phyloP scores from a whole-genome alignment of 2,329 filamentous ascomycete genomes.

The Colletotrichum gigasporum region DNA sequence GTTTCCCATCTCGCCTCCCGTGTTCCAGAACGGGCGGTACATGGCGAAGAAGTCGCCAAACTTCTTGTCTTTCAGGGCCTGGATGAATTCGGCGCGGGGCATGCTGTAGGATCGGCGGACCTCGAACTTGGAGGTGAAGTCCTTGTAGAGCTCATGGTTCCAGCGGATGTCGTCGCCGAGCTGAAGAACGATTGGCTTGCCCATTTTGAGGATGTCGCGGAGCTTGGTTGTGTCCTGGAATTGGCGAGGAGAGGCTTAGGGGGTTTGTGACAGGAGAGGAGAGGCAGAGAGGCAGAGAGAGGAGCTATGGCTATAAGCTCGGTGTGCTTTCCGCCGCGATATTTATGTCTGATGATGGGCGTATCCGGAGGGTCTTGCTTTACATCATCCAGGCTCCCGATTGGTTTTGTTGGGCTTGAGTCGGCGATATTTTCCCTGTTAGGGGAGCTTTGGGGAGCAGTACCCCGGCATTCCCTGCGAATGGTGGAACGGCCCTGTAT shows the following conservation, averaged over 20 bases:
- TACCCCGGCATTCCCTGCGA: conserved; percentile 2
- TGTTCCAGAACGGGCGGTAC: conserved; percentile 31
- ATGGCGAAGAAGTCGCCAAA: conserved; percentile 30
- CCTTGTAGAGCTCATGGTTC: conserved; percentile 30
- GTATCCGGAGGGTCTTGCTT: conserved; percentile 5
- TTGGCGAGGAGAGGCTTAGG: background rate
- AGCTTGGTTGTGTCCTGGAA: too few relatives aligned
- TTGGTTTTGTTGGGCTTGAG: conserved; percentile 18
- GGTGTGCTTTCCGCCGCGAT: conserved; percentile 4
- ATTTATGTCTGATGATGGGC: conserved; percentile 16
- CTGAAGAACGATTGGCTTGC: conserved; percentile 28
- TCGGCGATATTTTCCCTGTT: conserved; percentile 27
- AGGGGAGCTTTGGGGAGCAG: conserved; percentile 18
- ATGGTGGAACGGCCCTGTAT: background rate
- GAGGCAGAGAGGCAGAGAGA: background rate
- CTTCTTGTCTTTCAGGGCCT: conserved; percentile 22
- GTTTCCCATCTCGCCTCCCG: conserved; percentile 29
- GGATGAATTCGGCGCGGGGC: conserved; percentile 27
- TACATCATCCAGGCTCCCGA: background rate
- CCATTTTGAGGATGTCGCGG: conserved; percentile 4
- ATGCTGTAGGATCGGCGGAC: conserved; percentile 29
- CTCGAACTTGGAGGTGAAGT: conserved; percentile 25
- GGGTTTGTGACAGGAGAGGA: background rate
- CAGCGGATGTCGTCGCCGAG: conserved; percentile 31
- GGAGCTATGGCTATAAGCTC: background rate